Percentiles rank a stretch among this genome's conserved stretches.
phyloP scores from a whole-genome alignment of 2,329 filamentous ascomycete genomes.

The Mycosphaerella sp. region DNA sequence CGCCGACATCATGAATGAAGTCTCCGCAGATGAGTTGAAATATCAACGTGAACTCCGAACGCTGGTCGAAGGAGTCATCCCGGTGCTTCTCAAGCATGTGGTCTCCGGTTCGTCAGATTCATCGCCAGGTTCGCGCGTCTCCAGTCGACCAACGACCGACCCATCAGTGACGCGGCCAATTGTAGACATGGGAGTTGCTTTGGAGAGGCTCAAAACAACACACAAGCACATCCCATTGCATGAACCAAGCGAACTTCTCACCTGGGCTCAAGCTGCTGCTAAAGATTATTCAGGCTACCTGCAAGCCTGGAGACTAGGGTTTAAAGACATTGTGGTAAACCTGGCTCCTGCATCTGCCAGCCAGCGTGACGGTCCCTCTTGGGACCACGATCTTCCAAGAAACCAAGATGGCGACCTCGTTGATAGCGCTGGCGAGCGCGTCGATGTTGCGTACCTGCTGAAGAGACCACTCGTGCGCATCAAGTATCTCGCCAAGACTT shows the following conservation, averaged over 20 bases:
- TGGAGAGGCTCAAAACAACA: slow-evolving; percentile 74
- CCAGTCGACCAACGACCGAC: slow-evolving; percentile 40
- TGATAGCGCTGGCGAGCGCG: slow-evolving; percentile 68
- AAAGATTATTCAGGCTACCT: slow-evolving; percentile 81
- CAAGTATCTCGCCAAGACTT: slow-evolving; percentile 78
- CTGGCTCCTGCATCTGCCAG: slow-evolving; percentile 62
- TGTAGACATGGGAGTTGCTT: slow-evolving; percentile 82
- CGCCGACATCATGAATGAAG: slow-evolving; percentile 69
- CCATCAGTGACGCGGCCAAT: slow-evolving; percentile 74
- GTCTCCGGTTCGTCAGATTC: slow-evolving; percentile 61
- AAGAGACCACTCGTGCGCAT: slow-evolving; percentile 82
- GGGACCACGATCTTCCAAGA: slow-evolving; percentile 50
- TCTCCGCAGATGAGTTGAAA: slow-evolving; percentile 74
- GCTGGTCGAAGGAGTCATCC: slow-evolving; percentile 88
- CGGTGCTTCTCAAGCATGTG: slow-evolving; percentile 79
- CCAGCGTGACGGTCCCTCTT: slow-evolving; percentile 38
- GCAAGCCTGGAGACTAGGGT: slow-evolving; percentile 82
- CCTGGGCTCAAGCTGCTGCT: slow-evolving; percentile 73
- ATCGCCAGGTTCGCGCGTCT: slow-evolving; percentile 23
- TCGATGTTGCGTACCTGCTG: slow-evolving; percentile 88
- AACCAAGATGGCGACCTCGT: slow-evolving; percentile 56
- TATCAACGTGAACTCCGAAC: slow-evolving; percentile 90
- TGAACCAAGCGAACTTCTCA: slow-evolving; percentile 63
- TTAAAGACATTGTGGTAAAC: slow-evolving; percentile 91
- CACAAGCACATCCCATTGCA: slow-evolving; percentile 74